phyloP scores from a whole-genome alignment of 2,329 filamentous ascomycete genomes.

The Penicillium janthinellum region DNA sequence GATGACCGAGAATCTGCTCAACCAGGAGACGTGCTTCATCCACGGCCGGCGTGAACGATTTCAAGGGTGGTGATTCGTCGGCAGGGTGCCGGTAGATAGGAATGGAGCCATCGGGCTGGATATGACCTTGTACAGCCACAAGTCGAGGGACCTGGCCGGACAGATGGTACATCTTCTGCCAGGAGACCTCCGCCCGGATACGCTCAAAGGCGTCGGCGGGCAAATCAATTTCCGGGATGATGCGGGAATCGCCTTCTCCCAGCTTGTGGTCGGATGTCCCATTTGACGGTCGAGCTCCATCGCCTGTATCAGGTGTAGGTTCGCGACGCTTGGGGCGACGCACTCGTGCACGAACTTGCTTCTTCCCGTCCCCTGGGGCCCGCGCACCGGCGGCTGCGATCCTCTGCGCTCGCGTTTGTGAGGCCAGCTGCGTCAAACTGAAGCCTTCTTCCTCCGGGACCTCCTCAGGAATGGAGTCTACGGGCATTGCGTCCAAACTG shows the following conservation, averaged over 20 bases:
- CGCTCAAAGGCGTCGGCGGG: constrained; percentile 63
- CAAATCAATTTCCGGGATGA: constrained; percentile 71
- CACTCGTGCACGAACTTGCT: constrained; percentile 28
- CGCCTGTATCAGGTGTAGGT: constrained; percentile 9
- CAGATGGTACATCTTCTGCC: constrained; percentile 91
- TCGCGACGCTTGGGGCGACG: constrained; percentile 32
- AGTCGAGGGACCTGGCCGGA: constrained; percentile 88
- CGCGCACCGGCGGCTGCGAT: constrained; percentile 10
- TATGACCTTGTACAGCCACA: constrained; percentile 81
- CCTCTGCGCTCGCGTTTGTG: constrained; percentile 15
- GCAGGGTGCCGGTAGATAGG: constrained; percentile 95
- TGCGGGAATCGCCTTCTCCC: constrained; percentile 77
- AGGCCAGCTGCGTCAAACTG: constrained; percentile 23
- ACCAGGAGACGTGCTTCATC: constrained; percentile 67
- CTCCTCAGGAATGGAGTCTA: constrained; percentile 11
- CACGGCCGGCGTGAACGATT: constrained; percentile 75
- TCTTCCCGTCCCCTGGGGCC: constrained; percentile 18
- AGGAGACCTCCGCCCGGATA: constrained; percentile 74
- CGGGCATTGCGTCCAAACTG: constrained; percentile 34
- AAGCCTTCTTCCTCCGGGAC: constrained; percentile 7
- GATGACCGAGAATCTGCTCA: constrained; percentile 73
- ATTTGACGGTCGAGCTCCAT: neutral
- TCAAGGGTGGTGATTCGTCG: constrained; percentile 78
- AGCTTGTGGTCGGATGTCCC: constrained; percentile 43
- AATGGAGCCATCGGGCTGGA: constrained; percentile 66